phyloP scores from a whole-genome alignment of 345 rosid genomes.

The Salix purpurea region DNA sequence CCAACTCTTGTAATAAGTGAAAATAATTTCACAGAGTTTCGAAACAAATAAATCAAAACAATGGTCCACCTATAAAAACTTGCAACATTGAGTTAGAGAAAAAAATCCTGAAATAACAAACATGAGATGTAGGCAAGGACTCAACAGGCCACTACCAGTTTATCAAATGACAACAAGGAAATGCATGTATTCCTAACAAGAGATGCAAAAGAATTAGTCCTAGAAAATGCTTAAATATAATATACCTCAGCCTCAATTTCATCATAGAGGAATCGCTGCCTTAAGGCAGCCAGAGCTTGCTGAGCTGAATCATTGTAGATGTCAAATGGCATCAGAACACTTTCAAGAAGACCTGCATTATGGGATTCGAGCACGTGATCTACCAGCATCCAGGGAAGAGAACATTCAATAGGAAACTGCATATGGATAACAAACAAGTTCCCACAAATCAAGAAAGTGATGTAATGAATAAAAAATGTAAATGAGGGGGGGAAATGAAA shows the following conservation, averaged over 20 bases:
- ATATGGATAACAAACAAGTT: constrained; percentile 2
- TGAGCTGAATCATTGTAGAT: constrained; percentile 98
- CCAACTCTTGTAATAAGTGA: constrained; percentile 98
- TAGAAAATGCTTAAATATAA: constrained; percentile 1
- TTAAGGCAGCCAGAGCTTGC: constrained; percentile 79
- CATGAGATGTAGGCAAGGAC: not conserved
- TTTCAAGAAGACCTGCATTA: constrained; percentile 84
- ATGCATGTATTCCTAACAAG: not conserved
- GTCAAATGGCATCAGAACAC: constrained; percentile 88
- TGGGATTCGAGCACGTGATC: constrained; percentile 81
- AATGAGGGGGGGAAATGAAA: not conserved
- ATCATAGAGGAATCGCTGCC: constrained; percentile 95
- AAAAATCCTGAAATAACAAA: not conserved
- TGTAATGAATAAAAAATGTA: not conserved
- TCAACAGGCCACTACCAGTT: not conserved
- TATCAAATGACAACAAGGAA: not conserved
- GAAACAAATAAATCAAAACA: constrained; percentile 93
- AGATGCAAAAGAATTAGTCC: not conserved
- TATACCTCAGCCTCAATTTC: constrained; percentile 99
- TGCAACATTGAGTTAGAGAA: constrained; percentile 1
- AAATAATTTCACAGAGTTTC: constrained; percentile 71
- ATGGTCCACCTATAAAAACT: constrained; percentile 73
- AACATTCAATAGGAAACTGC: constrained; percentile 96
- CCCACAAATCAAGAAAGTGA: constrained; percentile 6
- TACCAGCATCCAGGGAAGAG: constrained; percentile 99